Conservation (phyloP, 257 asterid genomes). For the Solanum commersonii region DNA sequence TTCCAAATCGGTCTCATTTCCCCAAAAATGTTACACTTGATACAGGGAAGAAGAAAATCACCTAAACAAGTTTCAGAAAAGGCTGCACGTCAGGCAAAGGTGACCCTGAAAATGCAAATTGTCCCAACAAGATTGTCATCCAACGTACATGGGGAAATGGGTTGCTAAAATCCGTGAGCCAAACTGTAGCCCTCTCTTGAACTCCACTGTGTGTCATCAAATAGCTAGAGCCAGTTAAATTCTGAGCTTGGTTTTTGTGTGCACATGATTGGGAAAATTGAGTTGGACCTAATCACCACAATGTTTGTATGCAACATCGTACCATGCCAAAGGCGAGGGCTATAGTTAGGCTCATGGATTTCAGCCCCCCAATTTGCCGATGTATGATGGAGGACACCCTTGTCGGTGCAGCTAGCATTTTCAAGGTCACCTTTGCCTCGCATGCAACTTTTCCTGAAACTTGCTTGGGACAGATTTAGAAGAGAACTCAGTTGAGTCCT, state of each 20-base stretch:
- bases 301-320: slow-evolving; percentile 63
- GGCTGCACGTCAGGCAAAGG: slow-evolving; percentile 82
- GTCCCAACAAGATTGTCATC: slow-evolving; percentile 55
- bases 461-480: neutral
- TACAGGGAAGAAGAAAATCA: neutral
- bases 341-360: slow-evolving; percentile 72
- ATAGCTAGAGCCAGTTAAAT: neutral
- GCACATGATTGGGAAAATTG: slow-evolving; percentile 32
- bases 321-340: slow-evolving; percentile 71
- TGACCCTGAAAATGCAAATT: slow-evolving; percentile 64
- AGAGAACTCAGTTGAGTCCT: neutral
- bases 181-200: slow-evolving; percentile 26
- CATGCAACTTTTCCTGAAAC: slow-evolving; percentile 55
- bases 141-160: slow-evolving; percentile 67
- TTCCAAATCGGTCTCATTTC: no score
- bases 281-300: slow-evolving; percentile 48
- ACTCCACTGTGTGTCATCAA: neutral
- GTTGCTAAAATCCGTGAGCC: slow-evolving; percentile 80
- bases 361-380: slow-evolving; percentile 84
- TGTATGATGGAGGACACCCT: slow-evolving; percentile 64
- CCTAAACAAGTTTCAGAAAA: slow-evolving; percentile 13
- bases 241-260: neutral
- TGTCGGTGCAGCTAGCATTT: slow-evolving; percentile 54
- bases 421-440: slow-evolving; percentile 66
- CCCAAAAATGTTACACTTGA: neutral